Base-by-base conservation (phyloP, 2,329 filamentous ascomycete genomes). In the Arthrobotrys musiformis region DNA sequence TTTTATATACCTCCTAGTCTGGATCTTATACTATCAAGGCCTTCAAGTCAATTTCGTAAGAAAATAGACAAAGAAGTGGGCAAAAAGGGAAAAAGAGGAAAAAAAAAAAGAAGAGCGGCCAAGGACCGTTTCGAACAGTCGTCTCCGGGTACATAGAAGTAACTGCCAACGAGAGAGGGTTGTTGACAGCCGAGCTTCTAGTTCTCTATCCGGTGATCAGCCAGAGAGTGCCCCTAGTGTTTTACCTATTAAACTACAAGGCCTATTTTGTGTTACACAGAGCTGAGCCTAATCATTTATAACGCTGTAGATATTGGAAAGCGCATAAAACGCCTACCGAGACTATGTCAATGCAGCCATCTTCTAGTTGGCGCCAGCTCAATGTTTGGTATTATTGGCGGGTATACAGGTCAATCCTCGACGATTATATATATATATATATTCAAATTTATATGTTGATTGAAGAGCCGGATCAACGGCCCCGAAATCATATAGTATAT, bases 51-150 rank as follows among this genome's bases (percentile, higher is more conserved):
- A n/a, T n/a, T n/a, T n/a, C n/a, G n/a, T n/a, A n/a, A n/a, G n/a
- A n/a, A n/a, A n/a, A n/a, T n/a, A n/a, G n/a, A n/a, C n/a, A n/a
- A n/a, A n/a, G n/a, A n/a, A n/a, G n/a, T n/a, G n/a, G n/a, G n/a
- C n/a, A n/a, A n/a, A n/a, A n/a, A n/a, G n/a, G n/a, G n/a, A 50
- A 50, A 50, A 50, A 35, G 22, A 33, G 1, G 6, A 64, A 24
- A 40, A 52, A 40, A 52, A 35, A 28, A 9, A 19, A 54, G 19
- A 54, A 54, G 22, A 19, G 46, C 35, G 48, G 48, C 28, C 63
- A 46, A 68, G 48, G 63, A 30, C 63, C 58, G 63, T 26, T 46
- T 58, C 48, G 63, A 68, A 68, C 63, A 68, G 63, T 17, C 63
- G 48, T 46, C 37, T n/a, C 46, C 40, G 54, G 54, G 17, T 58